Percentiles rank a stretch among this genome's conserved stretches.
These are phyloP conservation scores for Apophysomyces sp. DNA, from an alignment of 371 early-diverging fungal species.

Conservation along the genomic window DNA sequence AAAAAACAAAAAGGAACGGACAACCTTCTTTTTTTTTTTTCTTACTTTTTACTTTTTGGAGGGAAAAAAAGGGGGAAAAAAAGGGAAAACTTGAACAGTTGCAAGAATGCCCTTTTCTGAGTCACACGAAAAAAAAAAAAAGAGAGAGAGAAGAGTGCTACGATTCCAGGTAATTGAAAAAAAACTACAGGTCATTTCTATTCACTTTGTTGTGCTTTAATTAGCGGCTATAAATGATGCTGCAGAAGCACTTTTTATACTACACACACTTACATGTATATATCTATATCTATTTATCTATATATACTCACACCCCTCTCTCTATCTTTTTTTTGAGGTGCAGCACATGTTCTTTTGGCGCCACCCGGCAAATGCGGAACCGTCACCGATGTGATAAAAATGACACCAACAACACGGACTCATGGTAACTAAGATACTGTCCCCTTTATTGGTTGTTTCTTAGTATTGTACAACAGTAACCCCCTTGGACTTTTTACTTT, in stretches of 20 bases:
- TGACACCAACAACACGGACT: background rate
- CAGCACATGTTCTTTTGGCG: background rate
- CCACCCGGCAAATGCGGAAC: slow-evolving; percentile 3
- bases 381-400: background rate
- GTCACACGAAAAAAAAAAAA: background rate
- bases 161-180: background rate
- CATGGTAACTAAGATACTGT: background rate
- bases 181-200: background rate
- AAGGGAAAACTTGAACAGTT: slow-evolving; percentile 7
- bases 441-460: too few relatives aligned
- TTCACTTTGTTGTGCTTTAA: background rate
- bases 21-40: background rate
- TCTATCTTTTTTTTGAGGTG: background rate
- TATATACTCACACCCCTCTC: too few relatives aligned
- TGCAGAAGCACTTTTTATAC: background rate
- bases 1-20: slow-evolving; percentile 4
- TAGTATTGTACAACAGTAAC: too few relatives aligned
- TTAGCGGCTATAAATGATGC: too few relatives aligned
- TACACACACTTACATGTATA: background rate
- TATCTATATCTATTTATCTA: too few relatives aligned
- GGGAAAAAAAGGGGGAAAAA: slow-evolving; percentile 3
- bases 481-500: too few relatives aligned
- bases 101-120: slow-evolving; percentile 8
- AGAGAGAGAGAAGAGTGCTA: background rate
- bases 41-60: too few relatives aligned